A percentile compares a stretch with the other conserved stretches of the same genome.
Evolutionary conservation across 441 rosid species (phyloP).

Genomic region (Monsonia emarginata): DNA sequence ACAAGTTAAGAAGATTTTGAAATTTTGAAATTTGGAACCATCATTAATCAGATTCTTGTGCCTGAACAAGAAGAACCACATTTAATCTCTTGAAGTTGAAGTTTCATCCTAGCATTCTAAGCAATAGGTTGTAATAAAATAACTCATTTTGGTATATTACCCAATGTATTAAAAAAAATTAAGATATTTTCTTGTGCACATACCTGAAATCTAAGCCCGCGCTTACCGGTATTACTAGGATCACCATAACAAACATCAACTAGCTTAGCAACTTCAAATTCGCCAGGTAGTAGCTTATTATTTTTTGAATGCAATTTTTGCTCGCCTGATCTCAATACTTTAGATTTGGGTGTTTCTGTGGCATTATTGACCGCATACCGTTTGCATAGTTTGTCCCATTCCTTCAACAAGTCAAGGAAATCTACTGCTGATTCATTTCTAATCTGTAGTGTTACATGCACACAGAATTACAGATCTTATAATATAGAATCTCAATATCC

Average conservation of each 20-base stretch:
- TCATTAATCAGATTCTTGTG: background rate
- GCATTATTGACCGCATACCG: slow-evolving; percentile 29
- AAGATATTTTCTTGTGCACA: background rate
- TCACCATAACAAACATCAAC: slow-evolving; percentile 45
- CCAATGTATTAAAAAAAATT: background rate
- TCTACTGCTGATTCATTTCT: slow-evolving; percentile 82
- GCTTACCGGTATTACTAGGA: slow-evolving; percentile 26
- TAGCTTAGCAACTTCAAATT: slow-evolving; percentile 46
- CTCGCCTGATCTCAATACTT: background rate
- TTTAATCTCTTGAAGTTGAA: background rate
- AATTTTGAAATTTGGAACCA: background rate
- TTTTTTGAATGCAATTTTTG: slow-evolving; percentile 19
- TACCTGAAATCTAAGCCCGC: slow-evolving; percentile 31
- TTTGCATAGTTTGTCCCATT: slow-evolving; percentile 76
- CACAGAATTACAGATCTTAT: too few species aligned
- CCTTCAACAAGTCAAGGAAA: slow-evolving; percentile 73
- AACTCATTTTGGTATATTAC: background rate
- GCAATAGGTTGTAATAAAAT: background rate
- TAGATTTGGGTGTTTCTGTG: background rate
- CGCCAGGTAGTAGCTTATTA: slow-evolving; percentile 26
- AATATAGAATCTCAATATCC: slow-evolving; percentile 17
- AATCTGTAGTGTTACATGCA: too few species aligned
- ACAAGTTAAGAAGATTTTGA: background rate
- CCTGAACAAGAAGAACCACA: background rate
- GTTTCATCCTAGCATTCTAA: background rate